Base-by-base conservation (phyloP, 1,284 basidiomycete species). In the Ceratobasidium theobromae region DNA sequence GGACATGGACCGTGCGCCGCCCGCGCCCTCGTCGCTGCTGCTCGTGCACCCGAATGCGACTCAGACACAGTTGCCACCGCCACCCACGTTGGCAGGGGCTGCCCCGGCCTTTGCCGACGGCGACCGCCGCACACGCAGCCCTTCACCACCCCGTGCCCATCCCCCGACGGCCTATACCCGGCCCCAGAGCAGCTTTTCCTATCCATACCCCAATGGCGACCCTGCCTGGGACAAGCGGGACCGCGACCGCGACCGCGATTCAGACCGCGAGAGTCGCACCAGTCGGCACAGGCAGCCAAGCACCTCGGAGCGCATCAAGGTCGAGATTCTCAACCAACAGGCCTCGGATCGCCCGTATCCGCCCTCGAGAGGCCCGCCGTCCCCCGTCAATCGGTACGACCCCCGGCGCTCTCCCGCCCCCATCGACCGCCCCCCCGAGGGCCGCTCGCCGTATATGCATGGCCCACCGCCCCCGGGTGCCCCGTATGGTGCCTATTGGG, bases 1-100 rank as follows among this genome's bases (percentile, higher is more conserved):
- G 87, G 91, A 94, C 16, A 82, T 90, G 4, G 90, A 93, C 66
- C 81, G 86, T n/a, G 81, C 81, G 11, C 53, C 67, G 21, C 52
- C 49, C 35, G 23, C 62, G 91, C 67, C 81, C 84, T 25, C 81
- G 79, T 23, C 79, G 4, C 76, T 90, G 1, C 87, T 88, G 46
- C 86, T 88, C 70, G 83, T 86, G n/a, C 78, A 84, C 30, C 45
- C 30, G 12, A 49, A 30, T 18, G 45, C 66, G 4, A 65, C 65
- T 28, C 65, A 64, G 21, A 52, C 53, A 16, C 68, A 70, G 16
- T 64, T 67, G 21, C 68, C 51, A 16, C 54, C 67, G n/a, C 58
- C 69, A 43, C 53, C 68, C 21, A 33, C 23, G 23, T 21, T 65
- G 28, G 46, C 67, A 48, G 54, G 41, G 43, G 40, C 48, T 35